Percentiles rank a stretch among this genome's conserved stretches.
phyloP scores from a whole-genome alignment of 345 rosid species.

The Salix arbutifolia region DNA sequence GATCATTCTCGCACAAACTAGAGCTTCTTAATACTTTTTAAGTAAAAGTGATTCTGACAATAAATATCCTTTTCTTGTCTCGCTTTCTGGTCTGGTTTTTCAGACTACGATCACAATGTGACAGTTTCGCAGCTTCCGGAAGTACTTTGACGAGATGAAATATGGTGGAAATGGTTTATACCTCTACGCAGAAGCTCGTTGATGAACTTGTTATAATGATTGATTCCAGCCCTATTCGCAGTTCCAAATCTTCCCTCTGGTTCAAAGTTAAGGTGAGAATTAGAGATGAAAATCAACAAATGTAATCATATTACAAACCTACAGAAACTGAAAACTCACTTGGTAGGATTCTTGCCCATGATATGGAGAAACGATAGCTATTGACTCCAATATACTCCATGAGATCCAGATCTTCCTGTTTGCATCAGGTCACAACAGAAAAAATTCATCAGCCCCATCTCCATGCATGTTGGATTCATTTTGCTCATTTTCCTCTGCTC shows the following conservation, averaged over 20 bases:
- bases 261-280: neutral
- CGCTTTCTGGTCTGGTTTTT: neutral
- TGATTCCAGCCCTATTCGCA: conserved; percentile 56
- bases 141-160: neutral
- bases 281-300: neutral
- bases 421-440: conserved; percentile 1
- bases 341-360: conserved; percentile 81
- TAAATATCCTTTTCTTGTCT: neutral
- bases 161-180: neutral
- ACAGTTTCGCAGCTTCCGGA: neutral
- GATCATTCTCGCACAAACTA: too few relatives aligned
- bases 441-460: conserved; percentile 1
- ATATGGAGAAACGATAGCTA: conserved; percentile 71
- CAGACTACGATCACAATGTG: neutral
- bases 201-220: conserved; percentile 51
- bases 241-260: conserved; percentile 68
- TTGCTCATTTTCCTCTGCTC: neutral
- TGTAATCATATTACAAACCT: neutral
- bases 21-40: too few relatives aligned
- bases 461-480: neutral
- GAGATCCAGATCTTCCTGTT: conserved; percentile 59
- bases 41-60: neutral
- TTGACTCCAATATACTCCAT: conserved; percentile 57
- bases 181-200: conserved; percentile 52
- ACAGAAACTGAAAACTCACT: conserved; percentile 36